These are phyloP conservation scores for Claviceps citrina DNA, from an alignment of 2,329 filamentous ascomycete species.

Conservation along the genomic window DNA sequence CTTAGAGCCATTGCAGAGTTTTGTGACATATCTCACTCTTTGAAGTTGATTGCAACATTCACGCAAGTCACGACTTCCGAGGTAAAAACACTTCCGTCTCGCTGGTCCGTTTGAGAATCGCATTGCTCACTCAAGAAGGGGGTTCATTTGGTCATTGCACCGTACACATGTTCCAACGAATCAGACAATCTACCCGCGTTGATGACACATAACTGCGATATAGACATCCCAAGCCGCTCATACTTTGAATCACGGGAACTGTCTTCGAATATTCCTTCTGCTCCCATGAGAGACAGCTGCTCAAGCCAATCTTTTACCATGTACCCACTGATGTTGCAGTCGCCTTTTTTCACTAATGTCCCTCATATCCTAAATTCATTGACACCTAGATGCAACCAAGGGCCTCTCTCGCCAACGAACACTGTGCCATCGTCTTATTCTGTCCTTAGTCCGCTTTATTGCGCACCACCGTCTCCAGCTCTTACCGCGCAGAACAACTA, in stretches of 20 bases:
- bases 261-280: conserved; percentile 4
- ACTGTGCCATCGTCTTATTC: conserved; percentile 18
- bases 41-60: conserved; percentile 24
- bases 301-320: conserved; percentile 14
- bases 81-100: conserved; percentile 9
- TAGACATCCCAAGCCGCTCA: neutral
- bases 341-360: conserved; percentile 14
- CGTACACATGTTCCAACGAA: conserved; percentile 4
- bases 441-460: conserved; percentile 16
- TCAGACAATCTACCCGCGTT: conserved; percentile 6
- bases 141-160: conserved; percentile 12
- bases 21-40: conserved; percentile 30
- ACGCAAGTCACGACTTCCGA: conserved; percentile 11
- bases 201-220: conserved; percentile 4
- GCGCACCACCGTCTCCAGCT: conserved; percentile 19
- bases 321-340: conserved; percentile 20
- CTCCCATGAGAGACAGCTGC: conserved; percentile 8
- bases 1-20: conserved; percentile 38
- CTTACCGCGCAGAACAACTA: conserved; percentile 22
- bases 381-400: conserved; percentile 6
- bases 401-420: conserved; percentile 13
- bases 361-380: conserved; percentile 17
- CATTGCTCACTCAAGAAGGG: conserved; percentile 10
- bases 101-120: conserved; percentile 7
- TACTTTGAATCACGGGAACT: conserved; percentile 6